Evolutionary conservation across 106 monocot species (phyloP).

Genomic region (Allium fistulosum): DNA sequence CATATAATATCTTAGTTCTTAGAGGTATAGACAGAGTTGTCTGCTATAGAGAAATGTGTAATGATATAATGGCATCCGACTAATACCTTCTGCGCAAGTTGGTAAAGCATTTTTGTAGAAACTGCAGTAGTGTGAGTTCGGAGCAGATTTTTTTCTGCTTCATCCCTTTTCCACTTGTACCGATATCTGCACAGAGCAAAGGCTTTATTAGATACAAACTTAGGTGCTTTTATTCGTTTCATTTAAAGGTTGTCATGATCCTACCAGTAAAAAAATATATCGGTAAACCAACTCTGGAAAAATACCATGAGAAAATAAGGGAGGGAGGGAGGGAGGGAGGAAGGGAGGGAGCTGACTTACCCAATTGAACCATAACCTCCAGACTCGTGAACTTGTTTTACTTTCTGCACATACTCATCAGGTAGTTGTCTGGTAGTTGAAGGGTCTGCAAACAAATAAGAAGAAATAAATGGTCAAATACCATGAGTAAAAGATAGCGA

Average conservation of each 20-base stretch:
- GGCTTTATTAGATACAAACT: too few species aligned
- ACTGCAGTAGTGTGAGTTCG: constrained; percentile 99
- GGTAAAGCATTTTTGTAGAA: constrained; percentile 92
- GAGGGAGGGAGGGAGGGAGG: too few species aligned
- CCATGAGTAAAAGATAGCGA: too few species aligned
- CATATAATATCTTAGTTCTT: not conserved
- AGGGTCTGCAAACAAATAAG: constrained; percentile 43
- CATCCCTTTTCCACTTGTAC: constrained; percentile 95
- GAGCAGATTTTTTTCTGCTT: constrained; percentile 90
- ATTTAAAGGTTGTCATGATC: too few species aligned
- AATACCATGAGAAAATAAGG: too few species aligned
- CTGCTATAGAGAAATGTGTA: not conserved
- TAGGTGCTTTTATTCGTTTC: too few species aligned
- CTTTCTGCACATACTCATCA: constrained; percentile 79
- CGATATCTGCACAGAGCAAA: constrained; percentile 39
- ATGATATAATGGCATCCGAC: not conserved
- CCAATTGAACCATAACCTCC: constrained; percentile 94
- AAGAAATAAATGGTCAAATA: too few species aligned
- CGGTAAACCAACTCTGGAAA: too few species aligned
- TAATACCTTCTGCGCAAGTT: constrained; percentile 67
- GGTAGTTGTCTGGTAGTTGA: constrained; percentile 69
- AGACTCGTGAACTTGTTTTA: constrained; percentile 75
- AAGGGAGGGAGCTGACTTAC: constrained; percentile 16
- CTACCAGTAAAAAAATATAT: too few species aligned
- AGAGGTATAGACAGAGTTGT: not conserved